Conservation (phyloP, 73 alveolate genomes). For the Breviolum minutum region DNA sequence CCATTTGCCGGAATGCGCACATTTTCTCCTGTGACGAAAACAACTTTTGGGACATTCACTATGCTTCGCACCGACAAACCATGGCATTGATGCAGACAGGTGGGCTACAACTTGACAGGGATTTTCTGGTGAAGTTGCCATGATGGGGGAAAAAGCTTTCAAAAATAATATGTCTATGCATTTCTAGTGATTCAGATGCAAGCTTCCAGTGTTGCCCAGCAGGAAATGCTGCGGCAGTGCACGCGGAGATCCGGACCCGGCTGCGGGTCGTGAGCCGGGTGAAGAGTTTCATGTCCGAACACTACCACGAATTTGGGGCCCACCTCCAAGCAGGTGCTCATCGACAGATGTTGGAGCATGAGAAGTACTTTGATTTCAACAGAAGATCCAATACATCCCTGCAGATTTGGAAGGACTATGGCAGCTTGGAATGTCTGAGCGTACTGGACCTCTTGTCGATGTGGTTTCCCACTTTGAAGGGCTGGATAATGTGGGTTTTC, state of each 20-base stretch:
- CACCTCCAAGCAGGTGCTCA: background rate
- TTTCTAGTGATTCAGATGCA: too few relatives aligned
- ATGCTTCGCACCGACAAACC: conserved; percentile 44
- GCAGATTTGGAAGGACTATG: conserved; percentile 54
- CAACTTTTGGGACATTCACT: conserved; percentile 72
- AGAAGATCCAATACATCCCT: background rate
- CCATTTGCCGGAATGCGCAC: conserved; percentile 32
- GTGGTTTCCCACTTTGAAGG: too few relatives aligned
- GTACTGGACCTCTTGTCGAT: background rate
- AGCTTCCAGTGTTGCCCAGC: background rate
- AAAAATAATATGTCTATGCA: too few relatives aligned
- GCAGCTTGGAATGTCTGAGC: conserved; percentile 28
- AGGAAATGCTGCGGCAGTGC: conserved; percentile 31
- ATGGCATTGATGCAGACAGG: conserved; percentile 48
- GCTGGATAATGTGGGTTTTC: too few relatives aligned
- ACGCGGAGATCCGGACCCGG: conserved; percentile 46
- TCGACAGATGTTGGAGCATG: background rate
- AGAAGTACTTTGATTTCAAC: conserved; percentile 10
- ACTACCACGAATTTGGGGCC: background rate
- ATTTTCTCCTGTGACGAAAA: conserved; percentile 18
- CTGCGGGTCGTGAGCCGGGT: conserved; percentile 51
- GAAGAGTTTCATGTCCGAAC: conserved; percentile 34
- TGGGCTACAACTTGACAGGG: background rate
- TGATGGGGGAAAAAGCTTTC: too few relatives aligned
- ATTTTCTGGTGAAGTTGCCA: too few relatives aligned